These are phyloP conservation scores for Logfia minima DNA, from an alignment of 129 eudicot species.

Conservation along the genomic window DNA sequence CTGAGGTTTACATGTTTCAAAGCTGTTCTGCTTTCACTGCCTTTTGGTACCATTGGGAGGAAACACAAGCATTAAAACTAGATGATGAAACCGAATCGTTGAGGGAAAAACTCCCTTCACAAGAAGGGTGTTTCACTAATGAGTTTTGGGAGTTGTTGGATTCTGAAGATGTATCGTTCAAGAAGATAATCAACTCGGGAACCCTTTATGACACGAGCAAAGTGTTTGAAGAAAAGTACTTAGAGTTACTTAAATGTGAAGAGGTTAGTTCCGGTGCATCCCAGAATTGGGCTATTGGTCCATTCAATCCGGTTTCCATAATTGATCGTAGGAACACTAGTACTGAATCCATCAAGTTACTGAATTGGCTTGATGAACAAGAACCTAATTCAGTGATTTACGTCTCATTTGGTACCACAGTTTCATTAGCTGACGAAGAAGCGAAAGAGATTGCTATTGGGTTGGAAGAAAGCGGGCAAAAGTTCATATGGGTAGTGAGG, in stretches of 20 bases:
- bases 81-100: constrained; percentile 20
- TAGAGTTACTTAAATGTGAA: constrained; percentile 24
- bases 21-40: constrained; percentile 35
- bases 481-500: constrained; percentile 42
- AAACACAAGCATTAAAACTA: neutral
- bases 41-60: constrained; percentile 40
- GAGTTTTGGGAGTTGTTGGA: constrained; percentile 19
- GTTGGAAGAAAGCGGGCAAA: constrained; percentile 34
- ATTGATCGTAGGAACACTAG: neutral
- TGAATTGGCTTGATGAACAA: constrained; percentile 36
- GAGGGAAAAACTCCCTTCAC: constrained; percentile 21
- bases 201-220: constrained; percentile 39
- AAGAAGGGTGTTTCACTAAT: constrained; percentile 28
- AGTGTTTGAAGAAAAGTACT: constrained; percentile 34
- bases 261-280: constrained; percentile 10
- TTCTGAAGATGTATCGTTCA: constrained; percentile 26
- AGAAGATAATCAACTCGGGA: constrained; percentile 30
- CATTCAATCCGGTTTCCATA: constrained; percentile 28
- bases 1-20: constrained; percentile 38
- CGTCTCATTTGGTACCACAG: constrained; percentile 41
- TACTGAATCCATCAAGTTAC: constrained; percentile 6
- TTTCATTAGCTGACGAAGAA: constrained; percentile 24
- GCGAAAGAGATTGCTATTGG: constrained; percentile 25
- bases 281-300: constrained; percentile 43
- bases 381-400: constrained; percentile 33